phyloP scores from a whole-genome alignment of 148 eudicot genomes.

The Bassia scoparia region DNA sequence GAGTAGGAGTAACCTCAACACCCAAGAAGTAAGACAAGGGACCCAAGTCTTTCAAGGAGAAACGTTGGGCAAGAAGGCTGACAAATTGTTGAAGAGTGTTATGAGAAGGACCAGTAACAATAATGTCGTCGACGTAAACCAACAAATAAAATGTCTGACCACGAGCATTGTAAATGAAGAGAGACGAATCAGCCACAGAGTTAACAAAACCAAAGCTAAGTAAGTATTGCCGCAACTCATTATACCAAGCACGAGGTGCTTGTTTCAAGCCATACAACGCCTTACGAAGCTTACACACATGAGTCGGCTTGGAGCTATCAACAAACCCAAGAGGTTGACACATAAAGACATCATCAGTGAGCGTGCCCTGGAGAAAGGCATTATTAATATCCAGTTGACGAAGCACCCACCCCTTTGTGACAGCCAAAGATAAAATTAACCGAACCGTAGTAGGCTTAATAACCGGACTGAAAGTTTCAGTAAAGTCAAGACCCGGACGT shows the following conservation, averaged over 20 bases:
- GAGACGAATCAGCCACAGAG: background rate
- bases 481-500: no score
- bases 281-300: background rate
- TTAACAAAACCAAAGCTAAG: background rate
- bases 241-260: no score
- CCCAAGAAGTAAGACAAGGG: background rate
- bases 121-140: background rate
- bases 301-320: background rate
- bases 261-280: no score
- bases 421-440: background rate
- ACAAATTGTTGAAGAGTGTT: background rate
- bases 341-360: slow-evolving; percentile 11
- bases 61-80: background rate
- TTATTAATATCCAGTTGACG: slow-evolving; percentile 16
- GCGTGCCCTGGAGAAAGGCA: slow-evolving; percentile 18
- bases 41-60: background rate
- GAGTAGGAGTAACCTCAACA: background rate
- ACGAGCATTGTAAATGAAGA: background rate
- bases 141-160: background rate
- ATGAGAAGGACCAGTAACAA: background rate
- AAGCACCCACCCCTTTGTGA: background rate
- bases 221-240: no score
- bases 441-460: slow-evolving; percentile 12
- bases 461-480: no score
- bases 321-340: slow-evolving; percentile 7